phyloP scores from a whole-genome alignment of 331 rosid genomes.

The Quercus tomentella region DNA sequence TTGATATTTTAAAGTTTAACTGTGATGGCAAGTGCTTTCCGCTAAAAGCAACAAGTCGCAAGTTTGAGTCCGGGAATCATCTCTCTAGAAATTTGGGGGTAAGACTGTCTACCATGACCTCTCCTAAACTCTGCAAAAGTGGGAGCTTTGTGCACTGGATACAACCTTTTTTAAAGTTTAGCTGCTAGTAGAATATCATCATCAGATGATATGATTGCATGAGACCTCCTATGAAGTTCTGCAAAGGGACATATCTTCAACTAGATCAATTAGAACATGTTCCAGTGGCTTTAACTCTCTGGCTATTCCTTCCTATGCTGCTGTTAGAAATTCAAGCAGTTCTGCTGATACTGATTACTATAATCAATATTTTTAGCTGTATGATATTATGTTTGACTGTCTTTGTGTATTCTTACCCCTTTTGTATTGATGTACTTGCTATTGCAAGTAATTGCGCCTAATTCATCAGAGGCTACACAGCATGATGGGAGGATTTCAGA shows the following conservation, averaged over 20 bases:
- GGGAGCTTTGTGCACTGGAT: too few species aligned
- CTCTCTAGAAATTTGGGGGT: too few species aligned
- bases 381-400: background rate
- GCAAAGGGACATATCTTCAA: background rate
- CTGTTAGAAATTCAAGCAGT: background rate
- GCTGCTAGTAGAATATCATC: background rate
- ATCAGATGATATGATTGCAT: background rate
- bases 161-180: background rate
- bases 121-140: too few species aligned
- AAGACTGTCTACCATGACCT: too few species aligned
- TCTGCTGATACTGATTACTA: background rate
- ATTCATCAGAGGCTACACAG: slow-evolving; percentile 44
- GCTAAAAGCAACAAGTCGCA: too few species aligned
- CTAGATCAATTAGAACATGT: background rate
- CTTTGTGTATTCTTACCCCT: slow-evolving; percentile 15
- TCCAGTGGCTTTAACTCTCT: background rate
- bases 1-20: background rate
- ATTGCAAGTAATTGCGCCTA: slow-evolving; percentile 42
- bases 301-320: background rate
- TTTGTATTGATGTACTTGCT: slow-evolving; percentile 36
- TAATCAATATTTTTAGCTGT: background rate
- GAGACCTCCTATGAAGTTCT: background rate
- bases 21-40: too few species aligned
- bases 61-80: too few species aligned
- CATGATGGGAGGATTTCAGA: slow-evolving; percentile 62